Evolutionary conservation across 192 early-diverging fungal species (phyloP).

Genomic region (Rhizoclosmatium globosum): DNA sequence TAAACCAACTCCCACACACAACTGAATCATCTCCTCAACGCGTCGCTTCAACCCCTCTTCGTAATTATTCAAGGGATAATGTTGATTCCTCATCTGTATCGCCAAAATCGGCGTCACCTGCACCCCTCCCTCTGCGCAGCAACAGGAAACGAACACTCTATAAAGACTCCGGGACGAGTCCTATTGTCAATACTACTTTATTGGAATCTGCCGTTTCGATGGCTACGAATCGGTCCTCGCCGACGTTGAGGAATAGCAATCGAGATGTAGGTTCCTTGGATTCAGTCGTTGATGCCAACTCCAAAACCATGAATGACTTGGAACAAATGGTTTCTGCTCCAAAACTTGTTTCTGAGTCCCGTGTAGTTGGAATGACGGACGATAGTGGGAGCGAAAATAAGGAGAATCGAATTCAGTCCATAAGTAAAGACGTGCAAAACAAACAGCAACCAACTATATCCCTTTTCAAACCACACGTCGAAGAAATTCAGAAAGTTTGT

Average conservation of each 20-base stretch:
- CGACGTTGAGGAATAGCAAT: not conserved
- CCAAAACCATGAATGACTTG: no score
- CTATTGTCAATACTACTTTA: not conserved
- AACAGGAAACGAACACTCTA: not conserved
- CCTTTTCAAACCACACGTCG: not conserved
- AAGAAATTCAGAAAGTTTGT: not conserved
- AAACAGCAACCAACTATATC: no score
- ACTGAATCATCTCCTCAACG: not conserved
- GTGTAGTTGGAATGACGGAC: not conserved
- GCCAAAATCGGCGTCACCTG: not conserved
- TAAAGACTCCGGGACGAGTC: slow-evolving; percentile 19
- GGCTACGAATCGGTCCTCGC: no score
- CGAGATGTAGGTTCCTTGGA: no score
- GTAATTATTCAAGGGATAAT: no score
- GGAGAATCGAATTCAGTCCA: not conserved
- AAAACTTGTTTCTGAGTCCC: not conserved
- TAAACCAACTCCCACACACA: not conserved
- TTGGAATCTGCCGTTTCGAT: not conserved
- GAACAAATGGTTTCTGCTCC: not conserved
- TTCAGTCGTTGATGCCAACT: not conserved
- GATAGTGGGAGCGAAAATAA: not conserved
- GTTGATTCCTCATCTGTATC: not conserved
- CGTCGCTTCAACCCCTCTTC: no score
- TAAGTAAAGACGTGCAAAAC: not conserved
- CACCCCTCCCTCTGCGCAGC: not conserved